Evolutionary conservation across 306 rosid species (phyloP).

Genomic region (Vigna trinervia): DNA sequence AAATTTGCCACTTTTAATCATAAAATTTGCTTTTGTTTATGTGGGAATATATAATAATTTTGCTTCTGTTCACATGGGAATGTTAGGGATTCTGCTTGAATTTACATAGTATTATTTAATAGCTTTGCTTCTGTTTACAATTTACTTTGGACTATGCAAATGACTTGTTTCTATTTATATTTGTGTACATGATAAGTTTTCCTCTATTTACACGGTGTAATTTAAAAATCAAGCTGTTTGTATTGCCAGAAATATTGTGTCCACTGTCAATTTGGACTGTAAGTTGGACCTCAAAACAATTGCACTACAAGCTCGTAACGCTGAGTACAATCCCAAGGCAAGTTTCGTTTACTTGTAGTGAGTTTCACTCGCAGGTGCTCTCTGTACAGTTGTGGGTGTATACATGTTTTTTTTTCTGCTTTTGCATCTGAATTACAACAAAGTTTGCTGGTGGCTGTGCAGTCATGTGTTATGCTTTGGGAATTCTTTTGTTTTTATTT

Average conservation of each 20-base stretch:
- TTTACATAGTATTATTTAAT: background rate
- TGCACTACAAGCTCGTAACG: slow-evolving; percentile 92
- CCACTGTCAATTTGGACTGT: slow-evolving; percentile 94
- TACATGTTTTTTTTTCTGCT: background rate
- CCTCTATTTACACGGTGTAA: slow-evolving; percentile 7
- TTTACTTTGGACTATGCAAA: background rate
- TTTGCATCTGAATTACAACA: background rate
- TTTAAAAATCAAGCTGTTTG: slow-evolving; percentile 31
- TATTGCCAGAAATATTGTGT: slow-evolving; percentile 78
- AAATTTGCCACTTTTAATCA: background rate
- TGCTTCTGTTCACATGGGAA: background rate
- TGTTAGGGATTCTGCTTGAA: background rate
- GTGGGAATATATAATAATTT: background rate
- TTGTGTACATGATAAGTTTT: background rate
- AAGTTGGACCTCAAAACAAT: slow-evolving; percentile 92
- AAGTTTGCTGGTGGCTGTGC: background rate
- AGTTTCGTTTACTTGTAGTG: slow-evolving; percentile 11
- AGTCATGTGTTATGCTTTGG: background rate
- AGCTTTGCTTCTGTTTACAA: slow-evolving; percentile 4
- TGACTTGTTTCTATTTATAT: background rate
- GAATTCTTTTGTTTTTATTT: background rate
- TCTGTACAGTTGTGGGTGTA: background rate
- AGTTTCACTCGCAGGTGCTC: background rate
- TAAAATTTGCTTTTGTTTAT: background rate
- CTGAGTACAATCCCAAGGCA: slow-evolving; percentile 98